phyloP scores from a whole-genome alignment of 352 stramenopile species.

The Aphanomyces invadans region DNA sequence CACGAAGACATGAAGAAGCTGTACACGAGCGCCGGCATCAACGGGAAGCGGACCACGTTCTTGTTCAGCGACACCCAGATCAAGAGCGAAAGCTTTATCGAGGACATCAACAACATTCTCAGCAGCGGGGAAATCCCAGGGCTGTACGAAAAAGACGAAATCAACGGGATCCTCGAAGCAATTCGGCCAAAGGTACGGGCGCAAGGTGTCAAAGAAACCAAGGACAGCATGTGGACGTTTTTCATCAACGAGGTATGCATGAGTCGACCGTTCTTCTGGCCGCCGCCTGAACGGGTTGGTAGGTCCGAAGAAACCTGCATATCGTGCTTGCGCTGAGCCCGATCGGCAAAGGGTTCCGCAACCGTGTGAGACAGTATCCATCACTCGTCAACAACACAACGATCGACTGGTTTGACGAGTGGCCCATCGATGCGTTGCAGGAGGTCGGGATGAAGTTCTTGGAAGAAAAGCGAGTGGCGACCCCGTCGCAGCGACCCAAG shows the following conservation, averaged over 20 bases:
- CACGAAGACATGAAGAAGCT: slow-evolving; percentile 91
- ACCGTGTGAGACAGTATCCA: slow-evolving; percentile 84
- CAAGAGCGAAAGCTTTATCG: slow-evolving; percentile 89
- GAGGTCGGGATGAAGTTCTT: slow-evolving; percentile 91
- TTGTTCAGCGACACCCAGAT: slow-evolving; percentile 93
- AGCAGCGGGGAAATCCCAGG: slow-evolving; percentile 88
- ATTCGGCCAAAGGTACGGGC: slow-evolving; percentile 56
- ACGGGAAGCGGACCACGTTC: slow-evolving; percentile 84
- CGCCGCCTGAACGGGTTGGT: slow-evolving; percentile 11
- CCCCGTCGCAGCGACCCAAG: slow-evolving; percentile 61
- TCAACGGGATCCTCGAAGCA: slow-evolving; percentile 75
- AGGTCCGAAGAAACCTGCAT: slow-evolving; percentile 80
- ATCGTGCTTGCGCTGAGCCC: slow-evolving; percentile 90
- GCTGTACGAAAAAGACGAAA: slow-evolving; percentile 89
- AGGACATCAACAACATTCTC: slow-evolving; percentile 91
- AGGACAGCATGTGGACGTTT: slow-evolving; percentile 87
- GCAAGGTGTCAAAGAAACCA: slow-evolving; percentile 79
- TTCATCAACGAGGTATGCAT: slow-evolving; percentile 86
- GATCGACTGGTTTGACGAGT: slow-evolving; percentile 92
- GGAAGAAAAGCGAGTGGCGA: slow-evolving; percentile 75
- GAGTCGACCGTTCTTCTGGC: background rate
- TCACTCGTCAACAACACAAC: slow-evolving; percentile 92
- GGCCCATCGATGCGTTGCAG: slow-evolving; percentile 86
- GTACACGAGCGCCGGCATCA: slow-evolving; percentile 64
- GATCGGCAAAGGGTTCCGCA: slow-evolving; percentile 82